phyloP scores from a whole-genome alignment of 768 basidiomycete species.

The Suillus occidentalis region DNA sequence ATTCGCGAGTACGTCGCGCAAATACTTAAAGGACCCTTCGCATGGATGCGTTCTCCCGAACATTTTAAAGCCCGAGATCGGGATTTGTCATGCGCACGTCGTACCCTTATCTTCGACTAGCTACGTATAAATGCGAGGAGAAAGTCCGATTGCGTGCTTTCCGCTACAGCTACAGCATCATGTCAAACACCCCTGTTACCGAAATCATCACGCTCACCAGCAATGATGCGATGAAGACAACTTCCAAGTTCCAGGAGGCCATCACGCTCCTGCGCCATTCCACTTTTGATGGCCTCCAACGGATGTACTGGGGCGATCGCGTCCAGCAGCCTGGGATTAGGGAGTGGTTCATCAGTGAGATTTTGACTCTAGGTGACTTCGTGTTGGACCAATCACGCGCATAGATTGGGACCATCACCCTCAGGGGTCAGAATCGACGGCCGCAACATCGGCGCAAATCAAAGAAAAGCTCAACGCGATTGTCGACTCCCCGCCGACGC shows the following conservation, averaged over 20 bases:
- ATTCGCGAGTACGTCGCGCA: neutral
- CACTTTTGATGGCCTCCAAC: neutral
- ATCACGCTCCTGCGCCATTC: neutral
- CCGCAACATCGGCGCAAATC: neutral
- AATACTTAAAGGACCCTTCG: neutral
- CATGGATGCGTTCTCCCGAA: neutral
- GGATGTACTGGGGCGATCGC: slow-evolving; percentile 1
- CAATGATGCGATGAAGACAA: neutral
- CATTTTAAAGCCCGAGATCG: neutral
- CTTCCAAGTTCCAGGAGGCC: neutral
- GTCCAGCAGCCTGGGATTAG: slow-evolving; percentile 6
- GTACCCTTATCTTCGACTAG: neutral
- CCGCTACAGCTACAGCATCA: neutral
- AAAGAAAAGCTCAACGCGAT: neutral
- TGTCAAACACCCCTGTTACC: neutral
- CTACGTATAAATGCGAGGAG: neutral
- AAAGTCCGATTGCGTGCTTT: neutral
- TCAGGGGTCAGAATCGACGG: neutral
- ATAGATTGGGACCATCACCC: slow-evolving; percentile 1
- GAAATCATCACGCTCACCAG: neutral
- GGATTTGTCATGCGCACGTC: neutral
- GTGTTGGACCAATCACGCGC: neutral
- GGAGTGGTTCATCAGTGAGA: slow-evolving; percentile 2
- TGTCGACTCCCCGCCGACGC: neutral
- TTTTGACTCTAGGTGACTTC: neutral